Percentiles rank a stretch among this genome's conserved stretches.
Evolutionary conservation across 768 basidiomycete species (phyloP).

Genomic region (Brasilioporus rufonigricans): DNA sequence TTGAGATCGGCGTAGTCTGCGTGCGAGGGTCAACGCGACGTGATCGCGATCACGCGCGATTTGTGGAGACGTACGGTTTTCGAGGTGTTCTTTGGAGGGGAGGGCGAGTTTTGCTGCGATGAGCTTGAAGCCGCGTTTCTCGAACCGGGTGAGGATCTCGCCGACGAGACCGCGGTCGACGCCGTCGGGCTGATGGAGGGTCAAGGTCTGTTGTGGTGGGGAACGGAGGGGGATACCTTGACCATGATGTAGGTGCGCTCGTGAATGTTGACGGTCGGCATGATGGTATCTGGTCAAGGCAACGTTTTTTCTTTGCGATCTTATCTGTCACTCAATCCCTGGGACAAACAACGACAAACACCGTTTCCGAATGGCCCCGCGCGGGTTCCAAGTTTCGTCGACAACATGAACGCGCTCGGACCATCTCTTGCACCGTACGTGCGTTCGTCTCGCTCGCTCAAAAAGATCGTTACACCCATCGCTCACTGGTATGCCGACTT

Average conservation of each 20-base stretch:
- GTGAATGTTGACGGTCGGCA: constrained; percentile 27
- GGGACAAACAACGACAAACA: constrained; percentile 46
- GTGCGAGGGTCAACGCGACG: not conserved
- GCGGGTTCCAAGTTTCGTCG: not conserved
- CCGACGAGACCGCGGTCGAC: constrained; percentile 96
- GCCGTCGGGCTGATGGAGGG: constrained; percentile 84
- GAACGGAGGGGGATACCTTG: constrained; percentile 57
- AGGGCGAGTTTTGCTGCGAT: constrained; percentile 89
- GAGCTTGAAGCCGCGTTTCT: constrained; percentile 98
- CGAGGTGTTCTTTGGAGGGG: constrained; percentile 79
- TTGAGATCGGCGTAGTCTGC: constrained; percentile 95
- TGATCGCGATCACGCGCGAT: not conserved
- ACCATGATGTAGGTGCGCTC: constrained; percentile 99
- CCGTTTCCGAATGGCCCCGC: constrained; percentile 20
- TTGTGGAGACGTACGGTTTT: constrained; percentile 59
- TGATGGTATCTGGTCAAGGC: constrained; percentile 28
- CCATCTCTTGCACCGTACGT: constrained; percentile 76
- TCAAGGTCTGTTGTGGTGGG: not conserved
- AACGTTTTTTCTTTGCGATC: no score
- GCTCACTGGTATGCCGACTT: constrained; percentile 81
- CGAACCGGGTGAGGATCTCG: constrained; percentile 94
- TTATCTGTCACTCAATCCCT: no score
- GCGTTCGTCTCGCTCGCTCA: constrained; percentile 64
- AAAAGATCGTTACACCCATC: constrained; percentile 68
- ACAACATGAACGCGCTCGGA: constrained; percentile 52